These are phyloP conservation scores for Rosa multiflora DNA, from an alignment of 306 rosid species.

Conservation along the genomic window DNA sequence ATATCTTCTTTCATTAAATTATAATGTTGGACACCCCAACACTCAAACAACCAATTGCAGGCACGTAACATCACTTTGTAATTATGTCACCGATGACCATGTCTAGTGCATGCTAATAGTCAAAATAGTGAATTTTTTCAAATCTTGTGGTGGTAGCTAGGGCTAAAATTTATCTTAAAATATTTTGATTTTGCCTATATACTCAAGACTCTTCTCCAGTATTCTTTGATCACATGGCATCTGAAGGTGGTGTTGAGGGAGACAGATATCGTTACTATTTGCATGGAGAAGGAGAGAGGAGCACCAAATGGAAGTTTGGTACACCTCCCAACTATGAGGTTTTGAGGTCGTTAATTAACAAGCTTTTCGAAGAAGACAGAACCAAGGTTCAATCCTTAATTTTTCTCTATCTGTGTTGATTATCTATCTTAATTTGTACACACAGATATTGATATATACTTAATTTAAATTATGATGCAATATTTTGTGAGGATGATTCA, in stretches of 20 bases:
- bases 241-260: constrained; percentile 20
- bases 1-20: no score
- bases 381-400: constrained; percentile 29
- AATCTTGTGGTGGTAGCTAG: background rate
- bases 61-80: background rate
- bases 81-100: background rate
- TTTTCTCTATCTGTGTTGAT: background rate
- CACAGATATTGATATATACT: background rate
- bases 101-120: no score
- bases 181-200: background rate
- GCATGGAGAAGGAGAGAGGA: constrained; percentile 47
- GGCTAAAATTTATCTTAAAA: background rate
- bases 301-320: constrained; percentile 56
- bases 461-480: no score
- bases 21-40: background rate
- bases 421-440: background rate
- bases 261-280: constrained; percentile 47
- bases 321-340: constrained; percentile 46
- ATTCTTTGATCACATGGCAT: constrained; percentile 4
- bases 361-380: constrained; percentile 62
- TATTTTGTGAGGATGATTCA: no score
- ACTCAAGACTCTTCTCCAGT: background rate
- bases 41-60: background rate
- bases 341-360: constrained; percentile 31
- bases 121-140: no score